Percentiles rank a stretch among this genome's conserved stretches.
Evolutionary conservation across 805 yeast genomes (phyloP).

Genomic region (Suhomyces xylopsoci): DNA sequence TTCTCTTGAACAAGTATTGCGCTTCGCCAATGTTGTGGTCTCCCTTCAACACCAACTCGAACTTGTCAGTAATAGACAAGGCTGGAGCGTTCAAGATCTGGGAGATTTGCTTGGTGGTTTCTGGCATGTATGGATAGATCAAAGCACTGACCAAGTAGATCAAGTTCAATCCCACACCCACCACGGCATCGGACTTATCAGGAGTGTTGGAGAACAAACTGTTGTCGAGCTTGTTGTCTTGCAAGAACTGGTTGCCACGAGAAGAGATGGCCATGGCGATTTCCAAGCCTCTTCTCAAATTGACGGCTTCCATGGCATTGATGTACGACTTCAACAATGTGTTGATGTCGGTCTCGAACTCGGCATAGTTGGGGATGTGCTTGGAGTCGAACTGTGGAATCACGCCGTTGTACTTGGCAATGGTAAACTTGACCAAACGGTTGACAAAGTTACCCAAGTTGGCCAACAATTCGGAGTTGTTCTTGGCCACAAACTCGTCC

Average conservation of each 20-base stretch:
- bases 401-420: slow-evolving; percentile 88
- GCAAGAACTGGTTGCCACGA: slow-evolving; percentile 92
- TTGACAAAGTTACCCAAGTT: slow-evolving; percentile 96
- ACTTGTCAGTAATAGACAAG: slow-evolving; percentile 71
- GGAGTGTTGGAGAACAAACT: slow-evolving; percentile 72
- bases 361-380: slow-evolving; percentile 45
- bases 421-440: slow-evolving; percentile 85
- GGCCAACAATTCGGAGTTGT: slow-evolving; percentile 90
- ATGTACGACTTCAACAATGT: slow-evolving; percentile 58
- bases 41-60: slow-evolving; percentile 61
- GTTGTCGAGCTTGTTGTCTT: slow-evolving; percentile 94
- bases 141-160: slow-evolving; percentile 82
- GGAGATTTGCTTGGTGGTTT: slow-evolving; percentile 63
- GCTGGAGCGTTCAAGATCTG: slow-evolving; percentile 82
- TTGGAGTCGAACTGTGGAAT: slow-evolving; percentile 63
- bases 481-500: slow-evolving; percentile 91
- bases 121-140: slow-evolving; percentile 89
- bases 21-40: slow-evolving; percentile 92
- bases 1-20: slow-evolving; percentile 86
- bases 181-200: slow-evolving; percentile 83
- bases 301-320: slow-evolving; percentile 71
- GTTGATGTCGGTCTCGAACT: slow-evolving; percentile 57
- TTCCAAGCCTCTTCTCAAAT: slow-evolving; percentile 86
- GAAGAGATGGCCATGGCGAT: slow-evolving; percentile 87
- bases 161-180: slow-evolving; percentile 86